Conservation (phyloP, 73 alveolate species). For the Paraurostyla sp. region DNA sequence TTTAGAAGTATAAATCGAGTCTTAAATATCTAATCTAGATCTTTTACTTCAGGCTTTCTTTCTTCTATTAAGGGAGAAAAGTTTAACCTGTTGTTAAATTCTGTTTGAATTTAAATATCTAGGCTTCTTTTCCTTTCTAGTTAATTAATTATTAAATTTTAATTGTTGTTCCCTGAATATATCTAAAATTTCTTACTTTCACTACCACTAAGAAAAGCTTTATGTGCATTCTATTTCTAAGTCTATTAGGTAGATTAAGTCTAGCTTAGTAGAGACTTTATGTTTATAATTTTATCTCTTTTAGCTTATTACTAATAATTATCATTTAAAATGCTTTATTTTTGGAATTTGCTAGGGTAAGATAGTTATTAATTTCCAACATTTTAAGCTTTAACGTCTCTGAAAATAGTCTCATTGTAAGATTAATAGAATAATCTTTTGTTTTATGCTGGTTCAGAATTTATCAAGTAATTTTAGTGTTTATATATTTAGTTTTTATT, state of each 20-base stretch:
- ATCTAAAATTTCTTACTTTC: background rate
- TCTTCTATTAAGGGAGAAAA: background rate
- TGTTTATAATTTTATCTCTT: no score
- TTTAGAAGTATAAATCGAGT: slow-evolving; percentile 2
- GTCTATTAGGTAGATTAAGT: no score
- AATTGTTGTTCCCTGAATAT: background rate
- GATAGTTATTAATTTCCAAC: background rate
- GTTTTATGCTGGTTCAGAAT: slow-evolving; percentile 11
- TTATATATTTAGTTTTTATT: no score
- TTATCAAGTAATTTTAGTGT: background rate
- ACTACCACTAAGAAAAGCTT: no score
- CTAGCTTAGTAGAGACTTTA: no score
- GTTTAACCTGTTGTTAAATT: background rate
- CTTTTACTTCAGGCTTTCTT: background rate
- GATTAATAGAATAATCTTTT: slow-evolving; percentile 14
- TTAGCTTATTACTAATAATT: no score
- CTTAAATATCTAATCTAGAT: background rate
- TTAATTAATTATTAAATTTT: background rate
- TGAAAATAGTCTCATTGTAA: slow-evolving; percentile 28
- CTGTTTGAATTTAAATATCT: background rate
- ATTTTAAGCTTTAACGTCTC: slow-evolving; percentile 3
- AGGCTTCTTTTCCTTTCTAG: slow-evolving; percentile 14
- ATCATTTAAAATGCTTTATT: background rate
- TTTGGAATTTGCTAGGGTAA: background rate
- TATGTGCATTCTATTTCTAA: no score